Base-by-base conservation (phyloP, 1,284 basidiomycete species). In the Naganishia sp. region DNA sequence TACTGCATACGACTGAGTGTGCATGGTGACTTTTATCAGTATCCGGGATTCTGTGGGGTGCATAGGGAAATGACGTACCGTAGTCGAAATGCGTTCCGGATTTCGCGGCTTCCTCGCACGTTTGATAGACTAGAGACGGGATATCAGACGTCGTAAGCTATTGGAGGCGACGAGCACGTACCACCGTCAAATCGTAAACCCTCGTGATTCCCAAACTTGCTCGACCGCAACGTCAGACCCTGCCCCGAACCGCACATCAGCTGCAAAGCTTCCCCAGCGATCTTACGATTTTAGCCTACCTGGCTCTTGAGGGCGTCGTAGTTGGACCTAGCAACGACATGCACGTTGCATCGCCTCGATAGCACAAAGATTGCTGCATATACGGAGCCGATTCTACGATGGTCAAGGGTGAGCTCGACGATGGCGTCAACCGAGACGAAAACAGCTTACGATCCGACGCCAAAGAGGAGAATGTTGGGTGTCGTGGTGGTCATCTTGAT, bases 281-380 rank as follows among this genome's bases (percentile, higher is more conserved):
- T 28, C 55, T 63, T 3, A 63, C 69, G 31, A 67, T 56, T 56
- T 21, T 62, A 67, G 52, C 73, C 71, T 35, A 75, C 79, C 35
- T 78, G 72, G 7, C 74, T 71, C 58, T 75, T 78, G 52, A 83
- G 76, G 0, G 71, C 72, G 1, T 73, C 71, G 66, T 81, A 82
- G 69, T 82, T 83, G 25, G 78, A 80, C 18, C 82, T 70, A 15
- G 82, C 82, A 13, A 81, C 80, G 2, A 82, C 81, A 21, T 77
- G 78, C 5, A 83, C 79, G 13, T 76, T 65, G 54, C 76, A 79
- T 47, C 71, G 66, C 2, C 76, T 77, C 0, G 79, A 80, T 0
- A 75, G 70, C 21, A 73, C 71, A 15, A 83, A 74, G 61, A 82
- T 76, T 66, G 76, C 79, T 6, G 81, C 79, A 71, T 83, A 83